Evolutionary conservation across 352 stramenopile genomes (phyloP).

Genomic region (Bremia lactucae): DNA sequence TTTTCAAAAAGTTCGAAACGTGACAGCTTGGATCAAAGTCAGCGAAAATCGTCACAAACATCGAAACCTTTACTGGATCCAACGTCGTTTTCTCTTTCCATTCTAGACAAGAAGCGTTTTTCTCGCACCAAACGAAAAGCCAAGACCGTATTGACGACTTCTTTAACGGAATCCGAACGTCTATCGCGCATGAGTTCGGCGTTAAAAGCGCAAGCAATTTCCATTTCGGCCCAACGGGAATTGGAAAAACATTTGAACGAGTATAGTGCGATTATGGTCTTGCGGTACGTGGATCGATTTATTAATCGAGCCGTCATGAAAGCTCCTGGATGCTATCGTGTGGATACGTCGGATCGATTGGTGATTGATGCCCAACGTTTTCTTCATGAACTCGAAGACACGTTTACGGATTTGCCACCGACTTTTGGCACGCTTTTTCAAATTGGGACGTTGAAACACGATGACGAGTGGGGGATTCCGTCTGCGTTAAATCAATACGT

Average conservation of each 20-base stretch:
- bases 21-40: constrained; percentile 12
- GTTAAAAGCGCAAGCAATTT: constrained; percentile 50
- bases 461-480: constrained; percentile 49
- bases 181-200: constrained; percentile 50
- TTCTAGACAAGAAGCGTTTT: constrained; percentile 12
- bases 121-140: constrained; percentile 25
- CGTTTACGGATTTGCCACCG: constrained; percentile 46
- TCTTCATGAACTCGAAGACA: constrained; percentile 48
- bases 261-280: constrained; percentile 74
- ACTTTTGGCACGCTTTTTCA: constrained; percentile 49
- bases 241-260: constrained; percentile 55
- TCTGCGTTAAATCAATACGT: constrained; percentile 56
- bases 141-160: constrained; percentile 27
- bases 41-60: constrained; percentile 17
- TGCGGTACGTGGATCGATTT: constrained; percentile 73
- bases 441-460: constrained; percentile 6
- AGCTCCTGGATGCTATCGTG: constrained; percentile 55
- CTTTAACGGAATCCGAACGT: constrained; percentile 35
- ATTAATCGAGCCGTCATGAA: constrained; percentile 65
- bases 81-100: constrained; percentile 6
- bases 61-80: constrained; percentile 10
- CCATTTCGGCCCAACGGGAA: constrained; percentile 60
- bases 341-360: constrained; percentile 31
- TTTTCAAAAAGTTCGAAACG: constrained; percentile 8
- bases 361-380: constrained; percentile 66